Conservation (phyloP, 1,284 basidiomycete genomes). For the Hymenochaete sp. region DNA sequence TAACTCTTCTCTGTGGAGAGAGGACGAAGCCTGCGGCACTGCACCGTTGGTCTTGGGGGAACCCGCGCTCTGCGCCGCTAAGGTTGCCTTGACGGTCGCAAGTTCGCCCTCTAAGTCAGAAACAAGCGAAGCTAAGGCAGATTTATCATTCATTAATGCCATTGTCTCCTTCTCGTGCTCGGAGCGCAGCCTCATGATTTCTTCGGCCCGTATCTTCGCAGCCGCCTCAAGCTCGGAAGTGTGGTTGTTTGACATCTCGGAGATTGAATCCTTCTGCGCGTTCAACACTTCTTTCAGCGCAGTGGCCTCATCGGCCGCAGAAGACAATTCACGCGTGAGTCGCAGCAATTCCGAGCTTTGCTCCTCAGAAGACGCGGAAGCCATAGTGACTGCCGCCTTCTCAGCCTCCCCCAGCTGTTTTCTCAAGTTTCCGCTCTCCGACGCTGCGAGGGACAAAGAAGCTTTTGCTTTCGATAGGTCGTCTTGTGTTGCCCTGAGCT, state of each 20-base stretch:
- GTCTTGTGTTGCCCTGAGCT: slow-evolving; percentile 74
- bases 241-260: slow-evolving; percentile 61
- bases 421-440: slow-evolving; percentile 47
- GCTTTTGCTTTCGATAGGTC: slow-evolving; percentile 70
- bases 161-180: slow-evolving; percentile 51
- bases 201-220: slow-evolving; percentile 58
- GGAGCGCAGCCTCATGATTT: slow-evolving; percentile 51
- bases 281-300: slow-evolving; percentile 51
- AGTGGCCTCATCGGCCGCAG: slow-evolving; percentile 52
- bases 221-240: slow-evolving; percentile 61
- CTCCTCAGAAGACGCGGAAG: slow-evolving; percentile 35
- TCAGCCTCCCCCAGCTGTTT: slow-evolving; percentile 57
- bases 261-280: slow-evolving; percentile 61
- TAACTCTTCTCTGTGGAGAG: slow-evolving; percentile 64
- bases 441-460: slow-evolving; percentile 38
- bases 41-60: slow-evolving; percentile 48
- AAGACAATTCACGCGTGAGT: slow-evolving; percentile 50
- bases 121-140: slow-evolving; percentile 48
- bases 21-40: slow-evolving; percentile 35
- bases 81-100: slow-evolving; percentile 48
- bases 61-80: slow-evolving; percentile 37
- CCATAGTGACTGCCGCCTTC: slow-evolving; percentile 28
- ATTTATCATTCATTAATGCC: slow-evolving; percentile 46
- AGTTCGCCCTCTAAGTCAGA: slow-evolving; percentile 70
- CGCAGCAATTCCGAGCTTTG: slow-evolving; percentile 48